Evolutionary conservation across 75 land plant genomes (phyloP).

Genomic region (Larix kaempferi): DNA sequence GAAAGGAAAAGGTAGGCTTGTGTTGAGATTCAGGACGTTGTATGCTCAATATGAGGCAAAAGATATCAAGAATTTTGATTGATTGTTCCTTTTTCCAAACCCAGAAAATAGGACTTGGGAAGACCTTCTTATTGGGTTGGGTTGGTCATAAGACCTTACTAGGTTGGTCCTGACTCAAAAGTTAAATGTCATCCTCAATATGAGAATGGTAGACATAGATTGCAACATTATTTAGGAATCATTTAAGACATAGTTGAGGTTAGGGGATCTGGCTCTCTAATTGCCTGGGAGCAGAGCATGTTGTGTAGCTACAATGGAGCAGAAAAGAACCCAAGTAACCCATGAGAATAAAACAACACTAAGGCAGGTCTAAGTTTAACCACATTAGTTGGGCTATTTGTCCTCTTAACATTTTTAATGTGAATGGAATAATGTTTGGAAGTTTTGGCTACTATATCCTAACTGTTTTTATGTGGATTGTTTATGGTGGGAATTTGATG

Average conservation of each 20-base stretch:
- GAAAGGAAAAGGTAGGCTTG: background rate
- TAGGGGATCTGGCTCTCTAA: background rate
- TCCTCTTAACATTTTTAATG: slow-evolving; percentile 2
- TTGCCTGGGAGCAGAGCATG: background rate
- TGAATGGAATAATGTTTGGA: too few species aligned
- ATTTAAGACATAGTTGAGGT: background rate
- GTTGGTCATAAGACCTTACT: too few species aligned
- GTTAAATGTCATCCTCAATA: background rate
- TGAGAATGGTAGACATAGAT: background rate
- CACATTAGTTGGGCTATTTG: slow-evolving; percentile 9
- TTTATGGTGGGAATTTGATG: too few species aligned
- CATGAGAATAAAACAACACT: background rate
- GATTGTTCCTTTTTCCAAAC: background rate
- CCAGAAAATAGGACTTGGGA: background rate
- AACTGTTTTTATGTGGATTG: too few species aligned
- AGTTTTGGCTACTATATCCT: too few species aligned
- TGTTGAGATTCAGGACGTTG: background rate
- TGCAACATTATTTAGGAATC: background rate
- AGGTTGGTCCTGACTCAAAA: too few species aligned
- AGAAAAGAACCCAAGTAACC: background rate
- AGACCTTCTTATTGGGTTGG: too few species aligned
- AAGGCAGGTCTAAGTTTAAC: slow-evolving; percentile 8
- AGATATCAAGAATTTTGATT: background rate
- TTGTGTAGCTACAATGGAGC: background rate
- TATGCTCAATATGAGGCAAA: background rate